Evolutionary conservation across 1,139 yeast species (phyloP).

Genomic region (Zhuliangozyma blackwelliae): DNA sequence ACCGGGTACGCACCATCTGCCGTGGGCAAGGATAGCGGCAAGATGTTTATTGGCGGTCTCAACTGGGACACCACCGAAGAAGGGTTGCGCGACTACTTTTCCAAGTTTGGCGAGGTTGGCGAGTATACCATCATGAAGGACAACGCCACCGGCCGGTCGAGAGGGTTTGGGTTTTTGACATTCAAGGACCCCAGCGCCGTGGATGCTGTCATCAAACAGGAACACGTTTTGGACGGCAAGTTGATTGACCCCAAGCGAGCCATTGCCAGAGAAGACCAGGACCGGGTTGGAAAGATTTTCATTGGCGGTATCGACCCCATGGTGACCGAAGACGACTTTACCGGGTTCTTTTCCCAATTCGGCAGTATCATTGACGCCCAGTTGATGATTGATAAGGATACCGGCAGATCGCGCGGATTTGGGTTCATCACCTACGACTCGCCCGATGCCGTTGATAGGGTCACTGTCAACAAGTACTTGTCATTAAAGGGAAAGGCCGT

Average conservation of each 20-base stretch:
- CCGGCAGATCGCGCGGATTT: constrained; percentile 96
- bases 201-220: constrained; percentile 80
- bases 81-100: constrained; percentile 72
- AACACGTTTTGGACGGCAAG: constrained; percentile 92
- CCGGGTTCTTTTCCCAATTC: constrained; percentile 80
- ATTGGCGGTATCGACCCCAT: constrained; percentile 98
- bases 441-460: constrained; percentile 92
- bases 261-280: constrained; percentile 97
- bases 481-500: constrained; percentile 85
- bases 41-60: constrained; percentile 97
- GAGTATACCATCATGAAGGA: constrained; percentile 97
- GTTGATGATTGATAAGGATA: constrained; percentile 95
- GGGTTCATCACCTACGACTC: constrained; percentile 97
- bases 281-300: constrained; percentile 93
- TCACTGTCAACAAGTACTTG: constrained; percentile 77
- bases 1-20: constrained; percentile 38
- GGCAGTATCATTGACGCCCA: constrained; percentile 96
- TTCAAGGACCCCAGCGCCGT: constrained; percentile 81
- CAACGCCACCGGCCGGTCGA: constrained; percentile 79
- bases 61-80: constrained; percentile 98
- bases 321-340: constrained; percentile 89
- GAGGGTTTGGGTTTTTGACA: constrained; percentile 95
- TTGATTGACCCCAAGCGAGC: constrained; percentile 98
- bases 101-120: constrained; percentile 84
- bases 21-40: constrained; percentile 57